Base-by-base conservation (phyloP, 2,329 filamentous ascomycete genomes). In the Sarocladium oryzae region DNA sequence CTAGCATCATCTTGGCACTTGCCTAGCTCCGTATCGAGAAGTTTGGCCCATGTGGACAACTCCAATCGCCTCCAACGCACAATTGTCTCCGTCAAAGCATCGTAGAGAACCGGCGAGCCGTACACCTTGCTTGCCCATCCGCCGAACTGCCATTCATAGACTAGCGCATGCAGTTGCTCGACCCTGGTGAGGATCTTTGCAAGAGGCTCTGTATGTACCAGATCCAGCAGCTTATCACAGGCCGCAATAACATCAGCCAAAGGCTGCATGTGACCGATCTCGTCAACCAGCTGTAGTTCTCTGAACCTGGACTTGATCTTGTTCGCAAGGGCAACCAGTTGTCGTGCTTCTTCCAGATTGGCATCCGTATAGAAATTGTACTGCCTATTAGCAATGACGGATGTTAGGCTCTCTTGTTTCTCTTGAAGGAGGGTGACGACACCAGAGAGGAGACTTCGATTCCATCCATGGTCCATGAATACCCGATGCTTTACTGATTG, bases 351-450 rank as follows among this genome's bases (percentile, higher is more conserved):
- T 1, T 72, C 66, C 11, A 92, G 70, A 60, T 97, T 95, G 2
- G 85, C 66, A 60, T 95, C 85, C 0, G 80, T 84, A 66, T 99
- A 99, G 66, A 99, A 96, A 68, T 96, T 96, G 72, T 92, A 95
- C 1, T 60, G 58, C 16, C 63, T 67, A 26, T 56, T 61, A 21
- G 72, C 67, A 0, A 68, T 58, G 2, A 70, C 61, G 4, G 69
- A 68, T 5, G 67, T 57, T 1, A 76, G 63, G 2, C 61, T 61
- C 33, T 72, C 70, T 26, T 82, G 66, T 58, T 82, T 79, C 55
- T 86, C 79, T 52, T 85, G 75, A 1, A 95, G 66, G 1, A 80
- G 69, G 16, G 92, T 68, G 21, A 91, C 68, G 1, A 86, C 74
- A 2, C 81, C 79, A 2, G 88, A 78, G 23, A 95, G 71, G 45